Conservation (phyloP, 768 basidiomycete species). For the Calocera viscosa region DNA sequence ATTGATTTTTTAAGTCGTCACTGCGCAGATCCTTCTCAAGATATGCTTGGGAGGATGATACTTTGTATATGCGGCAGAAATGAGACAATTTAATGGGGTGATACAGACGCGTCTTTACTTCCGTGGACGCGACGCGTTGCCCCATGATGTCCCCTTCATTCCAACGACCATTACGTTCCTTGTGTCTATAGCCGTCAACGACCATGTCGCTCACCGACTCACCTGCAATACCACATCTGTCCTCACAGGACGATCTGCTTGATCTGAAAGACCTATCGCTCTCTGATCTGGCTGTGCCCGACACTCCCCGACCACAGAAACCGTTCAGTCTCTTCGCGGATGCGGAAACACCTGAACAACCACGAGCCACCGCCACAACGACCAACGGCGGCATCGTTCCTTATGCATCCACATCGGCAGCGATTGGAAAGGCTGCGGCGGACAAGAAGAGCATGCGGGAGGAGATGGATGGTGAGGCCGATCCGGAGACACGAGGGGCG, state of each 20-base stretch:
- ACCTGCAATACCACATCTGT: neutral
- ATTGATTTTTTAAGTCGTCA: no score
- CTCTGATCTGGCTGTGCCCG: neutral
- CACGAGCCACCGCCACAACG: neutral
- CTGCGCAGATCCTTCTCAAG: no score
- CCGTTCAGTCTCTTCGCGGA: conserved; percentile 3
- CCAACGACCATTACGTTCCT: neutral
- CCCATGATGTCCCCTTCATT: conserved; percentile 5
- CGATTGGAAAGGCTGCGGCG: neutral
- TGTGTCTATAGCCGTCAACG: neutral
- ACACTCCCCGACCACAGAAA: neutral
- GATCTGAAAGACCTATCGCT: neutral
- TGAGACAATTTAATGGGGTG: neutral
- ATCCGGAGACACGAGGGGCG: neutral
- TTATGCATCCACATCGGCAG: neutral
- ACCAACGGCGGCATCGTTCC: neutral
- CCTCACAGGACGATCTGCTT: neutral
- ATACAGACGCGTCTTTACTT: conserved; percentile 6
- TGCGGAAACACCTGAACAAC: neutral
- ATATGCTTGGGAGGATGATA: neutral
- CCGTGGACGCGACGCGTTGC: conserved; percentile 7
- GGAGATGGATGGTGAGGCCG: conserved; percentile 1
- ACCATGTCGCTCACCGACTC: conserved; percentile 4
- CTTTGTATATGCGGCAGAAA: neutral
- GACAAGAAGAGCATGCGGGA: neutral